A percentile compares a stretch with the other conserved stretches of the same genome.
Evolutionary conservation across 78 protist genomes (phyloP).

Genomic region (Emiliania huxleyi): DNA sequence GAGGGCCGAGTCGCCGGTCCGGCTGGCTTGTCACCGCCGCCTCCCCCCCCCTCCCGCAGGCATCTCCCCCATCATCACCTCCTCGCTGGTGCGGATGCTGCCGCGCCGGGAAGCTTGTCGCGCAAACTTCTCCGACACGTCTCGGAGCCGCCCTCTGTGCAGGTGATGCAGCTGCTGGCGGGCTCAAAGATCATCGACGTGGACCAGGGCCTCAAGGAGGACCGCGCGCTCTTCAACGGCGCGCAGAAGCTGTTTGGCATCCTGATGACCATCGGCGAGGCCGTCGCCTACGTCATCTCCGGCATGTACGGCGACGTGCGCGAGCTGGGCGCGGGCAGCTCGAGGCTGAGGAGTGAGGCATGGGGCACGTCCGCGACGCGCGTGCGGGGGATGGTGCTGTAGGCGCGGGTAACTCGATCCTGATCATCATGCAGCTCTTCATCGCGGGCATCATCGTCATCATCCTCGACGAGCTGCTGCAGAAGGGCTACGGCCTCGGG

Average conservation of each 20-base stretch:
- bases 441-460: slow-evolving; percentile 96
- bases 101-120: too few species aligned
- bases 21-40: too few species aligned
- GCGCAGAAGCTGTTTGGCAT: slow-evolving; percentile 86
- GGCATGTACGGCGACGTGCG: slow-evolving; percentile 98
- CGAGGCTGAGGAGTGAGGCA: too few species aligned
- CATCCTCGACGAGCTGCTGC: slow-evolving; percentile 96
- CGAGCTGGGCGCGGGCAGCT: slow-evolving; percentile 82
- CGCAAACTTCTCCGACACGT: too few species aligned
- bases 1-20: too few species aligned
- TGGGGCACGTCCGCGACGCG: too few species aligned
- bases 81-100: too few species aligned
- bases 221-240: slow-evolving; percentile 50
- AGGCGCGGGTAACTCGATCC: slow-evolving; percentile 81
- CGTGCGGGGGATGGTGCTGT: too few species aligned
- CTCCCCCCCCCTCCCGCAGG: neutral
- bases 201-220: slow-evolving; percentile 87
- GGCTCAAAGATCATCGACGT: slow-evolving; percentile 97
- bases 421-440: slow-evolving; percentile 96
- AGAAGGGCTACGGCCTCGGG: slow-evolving; percentile 99
- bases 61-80: slow-evolving; percentile 82
- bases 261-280: slow-evolving; percentile 93
- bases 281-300: slow-evolving; percentile 90
- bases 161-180: slow-evolving; percentile 93
- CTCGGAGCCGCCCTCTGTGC: too few species aligned